Evolutionary conservation across 306 rosid genomes (phyloP).

Genomic region (Medicago ruthenica): DNA sequence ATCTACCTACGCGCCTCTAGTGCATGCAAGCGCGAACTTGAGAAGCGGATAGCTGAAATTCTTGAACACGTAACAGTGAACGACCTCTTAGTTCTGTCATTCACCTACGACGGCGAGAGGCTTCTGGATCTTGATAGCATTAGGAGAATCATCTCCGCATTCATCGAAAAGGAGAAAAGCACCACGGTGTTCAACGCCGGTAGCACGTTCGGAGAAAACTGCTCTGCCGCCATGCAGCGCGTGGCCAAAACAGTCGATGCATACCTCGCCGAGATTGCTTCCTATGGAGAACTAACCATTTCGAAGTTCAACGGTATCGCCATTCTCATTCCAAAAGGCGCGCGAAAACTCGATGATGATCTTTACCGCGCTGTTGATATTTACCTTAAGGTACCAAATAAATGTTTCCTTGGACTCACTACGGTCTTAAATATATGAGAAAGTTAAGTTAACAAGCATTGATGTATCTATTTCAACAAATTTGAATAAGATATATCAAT

Average conservation of each 20-base stretch:
- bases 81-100: slow-evolving; percentile 70
- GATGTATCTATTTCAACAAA: no score
- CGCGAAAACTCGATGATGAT: slow-evolving; percentile 76
- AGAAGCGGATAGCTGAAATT: slow-evolving; percentile 63
- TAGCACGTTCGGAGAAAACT: slow-evolving; percentile 52
- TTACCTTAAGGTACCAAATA: slow-evolving; percentile 65
- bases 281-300: slow-evolving; percentile 61
- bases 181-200: slow-evolving; percentile 69
- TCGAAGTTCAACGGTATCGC: slow-evolving; percentile 82
- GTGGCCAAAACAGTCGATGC: slow-evolving; percentile 66
- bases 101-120: slow-evolving; percentile 83
- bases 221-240: slow-evolving; percentile 63
- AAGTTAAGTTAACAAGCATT: no score
- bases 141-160: slow-evolving; percentile 65
- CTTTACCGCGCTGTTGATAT: slow-evolving; percentile 85
- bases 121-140: slow-evolving; percentile 81
- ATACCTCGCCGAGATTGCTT: slow-evolving; percentile 68
- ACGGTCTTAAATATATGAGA: no score
- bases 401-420: no score
- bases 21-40: slow-evolving; percentile 68
- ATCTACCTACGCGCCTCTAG: slow-evolving; percentile 61
- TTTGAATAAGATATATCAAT: no score
- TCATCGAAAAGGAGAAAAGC: slow-evolving; percentile 73
- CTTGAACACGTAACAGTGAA: slow-evolving; percentile 81
- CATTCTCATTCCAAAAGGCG: slow-evolving; percentile 59